phyloP scores from a whole-genome alignment of 2,329 filamentous ascomycete species.

The Diaporthe citrichinensis region DNA sequence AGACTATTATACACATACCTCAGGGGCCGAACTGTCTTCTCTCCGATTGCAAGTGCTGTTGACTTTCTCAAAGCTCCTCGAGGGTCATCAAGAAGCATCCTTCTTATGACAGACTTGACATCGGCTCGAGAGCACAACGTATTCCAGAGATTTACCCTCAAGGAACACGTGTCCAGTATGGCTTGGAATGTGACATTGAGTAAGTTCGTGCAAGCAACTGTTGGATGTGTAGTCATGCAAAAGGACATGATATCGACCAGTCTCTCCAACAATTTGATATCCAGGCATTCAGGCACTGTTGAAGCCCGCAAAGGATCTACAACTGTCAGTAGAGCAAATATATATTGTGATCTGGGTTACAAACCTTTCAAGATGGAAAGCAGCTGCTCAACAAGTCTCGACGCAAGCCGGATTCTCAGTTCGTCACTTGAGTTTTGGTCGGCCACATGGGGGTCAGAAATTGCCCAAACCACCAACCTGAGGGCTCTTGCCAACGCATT shows the following conservation, averaged over 20 bases:
- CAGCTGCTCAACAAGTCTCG: constrained; percentile 70
- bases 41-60: constrained; percentile 52
- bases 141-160: constrained; percentile 56
- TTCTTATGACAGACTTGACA: constrained; percentile 49
- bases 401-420: constrained; percentile 64
- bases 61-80: constrained; percentile 54
- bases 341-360: constrained; percentile 9
- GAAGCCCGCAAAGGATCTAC: constrained; percentile 41
- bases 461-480: constrained; percentile 70
- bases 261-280: constrained; percentile 48
- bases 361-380: constrained; percentile 68
- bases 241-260: constrained; percentile 50
- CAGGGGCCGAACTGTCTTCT: constrained; percentile 43
- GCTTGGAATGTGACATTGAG: constrained; percentile 54
- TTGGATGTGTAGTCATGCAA: constrained; percentile 44
- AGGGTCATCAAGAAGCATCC: constrained; percentile 55
- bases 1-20: constrained; percentile 27
- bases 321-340: constrained; percentile 17
- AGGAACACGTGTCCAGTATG: constrained; percentile 57
- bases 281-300: constrained; percentile 44
- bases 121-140: constrained; percentile 51
- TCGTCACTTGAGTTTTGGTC: constrained; percentile 58
- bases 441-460: constrained; percentile 70
- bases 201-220: constrained; percentile 49
- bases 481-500: constrained; percentile 61